Percentiles rank a stretch among this genome's conserved stretches.
Conservation (phyloP, 208 protist species). For the Leishmania lainsoni region DNA sequence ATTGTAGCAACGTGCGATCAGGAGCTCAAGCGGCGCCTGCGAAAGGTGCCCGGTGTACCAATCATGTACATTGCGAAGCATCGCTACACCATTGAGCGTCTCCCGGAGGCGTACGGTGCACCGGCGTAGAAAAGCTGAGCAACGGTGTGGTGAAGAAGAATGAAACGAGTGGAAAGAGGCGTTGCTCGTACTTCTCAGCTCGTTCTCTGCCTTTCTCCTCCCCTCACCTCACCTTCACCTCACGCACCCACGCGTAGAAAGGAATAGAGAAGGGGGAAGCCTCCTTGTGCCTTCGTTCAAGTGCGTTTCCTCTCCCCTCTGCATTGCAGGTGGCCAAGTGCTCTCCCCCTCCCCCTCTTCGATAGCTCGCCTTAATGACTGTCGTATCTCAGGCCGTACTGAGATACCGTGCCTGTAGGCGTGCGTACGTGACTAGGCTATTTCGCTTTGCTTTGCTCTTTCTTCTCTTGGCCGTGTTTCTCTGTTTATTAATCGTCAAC, state of each 20-base stretch:
- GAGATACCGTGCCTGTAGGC: no score
- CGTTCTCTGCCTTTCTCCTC: not conserved
- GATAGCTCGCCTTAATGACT: not conserved
- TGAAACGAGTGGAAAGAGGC: not conserved
- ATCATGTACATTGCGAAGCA: conserved; percentile 98
- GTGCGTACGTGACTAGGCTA: not conserved
- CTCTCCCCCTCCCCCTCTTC: not conserved
- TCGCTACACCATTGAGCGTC: conserved; percentile 97
- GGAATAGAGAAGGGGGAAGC: not conserved
- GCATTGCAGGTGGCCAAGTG: not conserved
- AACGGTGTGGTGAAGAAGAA: not conserved
- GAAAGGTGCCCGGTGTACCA: conserved; percentile 98
- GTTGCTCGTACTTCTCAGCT: not conserved
- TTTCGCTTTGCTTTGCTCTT: not conserved
- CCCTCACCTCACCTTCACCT: not conserved
- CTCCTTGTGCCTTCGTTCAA: not conserved
- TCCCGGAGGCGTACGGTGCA: conserved; percentile 96
- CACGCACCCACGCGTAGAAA: no score
- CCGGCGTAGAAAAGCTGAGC: conserved; percentile 26
- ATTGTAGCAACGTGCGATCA: conserved; percentile 94
- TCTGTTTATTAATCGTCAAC: not conserved
- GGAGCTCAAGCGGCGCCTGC: conserved; percentile 97
- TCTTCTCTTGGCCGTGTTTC: not conserved
- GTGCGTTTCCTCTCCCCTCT: not conserved
- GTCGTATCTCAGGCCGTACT: no score